phyloP scores from a whole-genome alignment of 2,329 filamentous ascomycete species.

The Biscogniauxia marginata region DNA sequence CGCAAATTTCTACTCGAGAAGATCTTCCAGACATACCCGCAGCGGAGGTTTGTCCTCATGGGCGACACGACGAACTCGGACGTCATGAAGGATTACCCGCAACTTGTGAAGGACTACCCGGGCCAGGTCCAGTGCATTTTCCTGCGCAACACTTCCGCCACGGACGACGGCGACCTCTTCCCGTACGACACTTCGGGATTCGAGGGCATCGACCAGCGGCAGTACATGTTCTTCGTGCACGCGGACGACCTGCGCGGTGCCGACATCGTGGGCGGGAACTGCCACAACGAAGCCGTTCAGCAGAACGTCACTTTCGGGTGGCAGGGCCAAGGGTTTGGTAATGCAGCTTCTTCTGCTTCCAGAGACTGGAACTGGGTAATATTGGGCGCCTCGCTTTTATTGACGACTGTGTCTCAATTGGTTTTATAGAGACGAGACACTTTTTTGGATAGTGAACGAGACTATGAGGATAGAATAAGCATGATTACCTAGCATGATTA shows the following conservation, averaged over 20 bases:
- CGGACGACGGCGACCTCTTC: constrained; percentile 65
- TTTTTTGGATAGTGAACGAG: background rate
- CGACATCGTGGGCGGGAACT: constrained; percentile 67
- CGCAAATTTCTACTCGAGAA: constrained; percentile 68
- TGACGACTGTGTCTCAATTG: constrained; percentile 7
- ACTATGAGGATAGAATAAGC: background rate
- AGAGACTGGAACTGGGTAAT: constrained; percentile 14
- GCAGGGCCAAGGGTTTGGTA: constrained; percentile 54
- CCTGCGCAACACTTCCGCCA: constrained; percentile 70
- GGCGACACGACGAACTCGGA: constrained; percentile 77
- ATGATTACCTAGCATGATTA: background rate
- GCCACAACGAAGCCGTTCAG: constrained; percentile 60
- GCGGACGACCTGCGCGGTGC: constrained; percentile 66
- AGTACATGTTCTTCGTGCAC: constrained; percentile 78
- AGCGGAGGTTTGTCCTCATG: constrained; percentile 72
- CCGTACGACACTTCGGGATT: constrained; percentile 75
- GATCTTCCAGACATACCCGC: constrained; percentile 72
- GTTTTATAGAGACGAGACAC: background rate
- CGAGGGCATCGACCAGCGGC: constrained; percentile 60
- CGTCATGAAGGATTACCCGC: constrained; percentile 65
- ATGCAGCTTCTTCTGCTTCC: constrained; percentile 23
- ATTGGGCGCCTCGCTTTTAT: constrained; percentile 3
- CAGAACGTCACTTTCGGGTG: constrained; percentile 72
- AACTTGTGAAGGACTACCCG: constrained; percentile 64
- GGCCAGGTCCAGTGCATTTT: constrained; percentile 76